Percentiles rank a stretch among this genome's conserved stretches.
phyloP scores from a whole-genome alignment of 2,329 filamentous ascomycete genomes.

The Myriosclerotinia curreyana region DNA sequence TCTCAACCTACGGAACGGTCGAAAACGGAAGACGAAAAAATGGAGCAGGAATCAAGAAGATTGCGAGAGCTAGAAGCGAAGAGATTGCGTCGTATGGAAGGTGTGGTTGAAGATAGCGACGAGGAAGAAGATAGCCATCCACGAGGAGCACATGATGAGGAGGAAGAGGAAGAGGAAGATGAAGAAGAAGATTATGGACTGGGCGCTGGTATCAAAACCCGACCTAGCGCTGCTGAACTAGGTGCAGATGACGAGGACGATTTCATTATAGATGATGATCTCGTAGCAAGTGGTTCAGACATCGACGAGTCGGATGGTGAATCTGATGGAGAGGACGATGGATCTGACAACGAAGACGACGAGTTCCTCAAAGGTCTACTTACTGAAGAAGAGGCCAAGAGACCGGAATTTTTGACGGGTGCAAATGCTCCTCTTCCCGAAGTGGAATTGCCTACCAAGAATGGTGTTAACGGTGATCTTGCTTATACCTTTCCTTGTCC shows the following conservation, averaged over 20 bases:
- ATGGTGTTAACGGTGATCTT: slow-evolving; percentile 51
- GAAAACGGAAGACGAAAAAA: slow-evolving; percentile 86
- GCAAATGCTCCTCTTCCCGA: slow-evolving; percentile 46
- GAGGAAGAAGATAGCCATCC: slow-evolving; percentile 48
- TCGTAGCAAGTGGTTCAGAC: slow-evolving; percentile 78
- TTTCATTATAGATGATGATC: slow-evolving; percentile 83
- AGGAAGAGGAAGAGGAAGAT: slow-evolving; percentile 51
- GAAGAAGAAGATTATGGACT: slow-evolving; percentile 59
- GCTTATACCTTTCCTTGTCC: slow-evolving; percentile 88
- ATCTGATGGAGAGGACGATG: slow-evolving; percentile 43
- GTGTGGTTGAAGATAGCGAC: slow-evolving; percentile 67
- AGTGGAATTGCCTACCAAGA: slow-evolving; percentile 41
- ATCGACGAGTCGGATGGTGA: slow-evolving; percentile 56
- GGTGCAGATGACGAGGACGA: slow-evolving; percentile 92
- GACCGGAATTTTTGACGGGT: slow-evolving; percentile 49
- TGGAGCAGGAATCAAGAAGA: slow-evolving; percentile 70
- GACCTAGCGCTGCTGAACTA: slow-evolving; percentile 50
- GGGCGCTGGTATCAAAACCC: slow-evolving; percentile 56
- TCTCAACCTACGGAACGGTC: slow-evolving; percentile 83
- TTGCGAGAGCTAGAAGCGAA: slow-evolving; percentile 80
- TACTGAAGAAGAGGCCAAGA: slow-evolving; percentile 54
- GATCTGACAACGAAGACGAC: slow-evolving; percentile 53
- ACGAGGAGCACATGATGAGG: slow-evolving; percentile 6
- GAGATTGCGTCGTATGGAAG: slow-evolving; percentile 80
- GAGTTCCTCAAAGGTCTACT: slow-evolving; percentile 71